These are phyloP conservation scores for Trichoderma hamatum DNA, from an alignment of 2,329 filamentous ascomycete species.

Conservation along the genomic window DNA sequence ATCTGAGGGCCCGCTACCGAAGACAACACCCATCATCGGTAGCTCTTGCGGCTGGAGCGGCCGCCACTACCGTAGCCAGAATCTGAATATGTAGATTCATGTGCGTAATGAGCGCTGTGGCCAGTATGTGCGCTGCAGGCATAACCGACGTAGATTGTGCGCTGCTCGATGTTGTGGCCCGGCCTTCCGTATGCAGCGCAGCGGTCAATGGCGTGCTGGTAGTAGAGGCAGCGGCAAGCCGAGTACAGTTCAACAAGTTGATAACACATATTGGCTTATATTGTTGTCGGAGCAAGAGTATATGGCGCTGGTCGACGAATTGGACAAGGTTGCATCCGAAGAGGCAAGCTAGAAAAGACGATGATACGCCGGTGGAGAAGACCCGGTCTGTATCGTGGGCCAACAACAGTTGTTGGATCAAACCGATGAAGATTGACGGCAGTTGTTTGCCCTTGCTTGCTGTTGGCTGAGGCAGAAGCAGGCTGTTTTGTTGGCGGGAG, in stretches of 20 bases:
- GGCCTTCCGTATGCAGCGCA: constrained; percentile 75
- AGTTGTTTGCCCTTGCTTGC: neutral
- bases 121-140: constrained; percentile 57
- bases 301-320: constrained; percentile 13
- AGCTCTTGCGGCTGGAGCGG: constrained; percentile 49
- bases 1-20: constrained; percentile 51
- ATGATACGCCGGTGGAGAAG: constrained; percentile 12
- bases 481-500: constrained; percentile 1
- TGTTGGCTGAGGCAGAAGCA: neutral
- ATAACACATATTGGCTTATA: constrained; percentile 71
- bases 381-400: constrained; percentile 18
- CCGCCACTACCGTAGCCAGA: constrained; percentile 58
- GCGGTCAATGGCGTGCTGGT: constrained; percentile 82
- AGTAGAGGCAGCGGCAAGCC: constrained; percentile 85
- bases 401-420: constrained; percentile 10
- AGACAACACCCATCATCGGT: constrained; percentile 59
- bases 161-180: constrained; percentile 72
- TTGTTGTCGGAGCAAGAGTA: constrained; percentile 3
- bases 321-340: constrained; percentile 1
- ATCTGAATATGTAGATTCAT: constrained; percentile 53
- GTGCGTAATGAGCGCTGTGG: constrained; percentile 45
- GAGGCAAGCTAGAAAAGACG: neutral
- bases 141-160: constrained; percentile 81
- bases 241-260: constrained; percentile 85
- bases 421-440: neutral